Evolutionary conservation across 768 basidiomycete genomes (phyloP).

Genomic region (Boletus eberwhitei): DNA sequence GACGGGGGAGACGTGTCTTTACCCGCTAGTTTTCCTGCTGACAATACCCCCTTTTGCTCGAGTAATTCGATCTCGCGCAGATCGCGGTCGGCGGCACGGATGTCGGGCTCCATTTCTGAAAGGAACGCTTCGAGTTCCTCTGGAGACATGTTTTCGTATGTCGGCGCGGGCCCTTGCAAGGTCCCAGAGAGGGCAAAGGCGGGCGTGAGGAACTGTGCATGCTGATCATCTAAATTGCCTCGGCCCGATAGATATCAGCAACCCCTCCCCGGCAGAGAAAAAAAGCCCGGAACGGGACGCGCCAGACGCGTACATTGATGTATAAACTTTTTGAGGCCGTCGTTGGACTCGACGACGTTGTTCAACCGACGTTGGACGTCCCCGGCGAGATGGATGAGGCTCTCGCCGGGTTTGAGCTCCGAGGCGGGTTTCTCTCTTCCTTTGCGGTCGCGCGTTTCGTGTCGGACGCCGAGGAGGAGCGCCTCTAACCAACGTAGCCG

Average conservation of each 20-base stretch:
- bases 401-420: slow-evolving; percentile 50
- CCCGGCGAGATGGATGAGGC: slow-evolving; percentile 55
- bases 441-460: slow-evolving; percentile 42
- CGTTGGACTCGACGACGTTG: slow-evolving; percentile 60
- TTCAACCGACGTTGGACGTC: slow-evolving; percentile 58
- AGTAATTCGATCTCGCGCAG: slow-evolving; percentile 73
- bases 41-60: slow-evolving; percentile 66
- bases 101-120: slow-evolving; percentile 78
- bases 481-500: slow-evolving; percentile 80
- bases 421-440: slow-evolving; percentile 29
- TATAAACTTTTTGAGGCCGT: slow-evolving; percentile 72
- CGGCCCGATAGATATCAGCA: background rate
- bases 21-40: slow-evolving; percentile 71
- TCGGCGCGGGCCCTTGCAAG: slow-evolving; percentile 43
- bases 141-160: slow-evolving; percentile 62
- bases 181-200: slow-evolving; percentile 72
- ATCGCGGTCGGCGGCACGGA: slow-evolving; percentile 78
- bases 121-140: slow-evolving; percentile 70
- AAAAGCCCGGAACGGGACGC: background rate
- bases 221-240: slow-evolving; percentile 58
- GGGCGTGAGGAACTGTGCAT: slow-evolving; percentile 71
- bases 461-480: slow-evolving; percentile 62
- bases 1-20: background rate
- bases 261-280: no score
- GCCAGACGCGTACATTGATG: slow-evolving; percentile 53